Percentiles rank a stretch among this genome's conserved stretches.
Evolutionary conservation across 169 alveolate genomes (phyloP).

Genomic region (Plasmodium reichenowi): DNA sequence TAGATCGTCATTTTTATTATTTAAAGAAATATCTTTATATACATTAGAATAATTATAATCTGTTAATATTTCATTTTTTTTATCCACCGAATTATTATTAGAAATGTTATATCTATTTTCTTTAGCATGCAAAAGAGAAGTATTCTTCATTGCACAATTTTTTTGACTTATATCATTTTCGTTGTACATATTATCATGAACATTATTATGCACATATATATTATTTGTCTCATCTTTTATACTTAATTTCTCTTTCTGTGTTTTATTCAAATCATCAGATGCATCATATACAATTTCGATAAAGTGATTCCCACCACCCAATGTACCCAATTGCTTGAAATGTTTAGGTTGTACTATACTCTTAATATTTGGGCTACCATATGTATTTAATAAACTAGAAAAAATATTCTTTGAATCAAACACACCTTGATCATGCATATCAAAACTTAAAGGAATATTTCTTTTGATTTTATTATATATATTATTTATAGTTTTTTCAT

Average conservation of each 20-base stretch:
- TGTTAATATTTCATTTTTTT: not conserved
- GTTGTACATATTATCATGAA: not conserved
- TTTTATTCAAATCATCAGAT: not conserved
- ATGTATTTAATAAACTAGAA: constrained; percentile 26
- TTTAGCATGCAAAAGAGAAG: not conserved
- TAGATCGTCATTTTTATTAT: constrained; percentile 4
- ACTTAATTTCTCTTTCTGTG: not conserved
- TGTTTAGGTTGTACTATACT: constrained; percentile 72
- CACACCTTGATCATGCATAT: constrained; percentile 61
- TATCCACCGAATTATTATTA: not conserved
- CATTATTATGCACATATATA: not conserved
- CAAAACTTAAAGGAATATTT: constrained; percentile 69
- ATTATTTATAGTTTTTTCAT: constrained; percentile 27
- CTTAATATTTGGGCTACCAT: constrained; percentile 38
- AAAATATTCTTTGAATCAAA: constrained; percentile 55
- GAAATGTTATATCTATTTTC: not conserved
- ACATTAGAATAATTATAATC: not conserved
- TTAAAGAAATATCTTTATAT: not conserved
- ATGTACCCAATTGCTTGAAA: constrained; percentile 82
- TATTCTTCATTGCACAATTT: not conserved
- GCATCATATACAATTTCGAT: constrained; percentile 82
- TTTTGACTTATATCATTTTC: not conserved
- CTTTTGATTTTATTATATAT: constrained; percentile 38
- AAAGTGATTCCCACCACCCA: constrained; percentile 87
- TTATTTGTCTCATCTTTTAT: too few relatives aligned